Evolutionary conservation across 495 filamentous ascomycete species (phyloP), one percentile per base, ranked within the genome.

Genomic region (Sabuloglossum arenarium): DNA sequence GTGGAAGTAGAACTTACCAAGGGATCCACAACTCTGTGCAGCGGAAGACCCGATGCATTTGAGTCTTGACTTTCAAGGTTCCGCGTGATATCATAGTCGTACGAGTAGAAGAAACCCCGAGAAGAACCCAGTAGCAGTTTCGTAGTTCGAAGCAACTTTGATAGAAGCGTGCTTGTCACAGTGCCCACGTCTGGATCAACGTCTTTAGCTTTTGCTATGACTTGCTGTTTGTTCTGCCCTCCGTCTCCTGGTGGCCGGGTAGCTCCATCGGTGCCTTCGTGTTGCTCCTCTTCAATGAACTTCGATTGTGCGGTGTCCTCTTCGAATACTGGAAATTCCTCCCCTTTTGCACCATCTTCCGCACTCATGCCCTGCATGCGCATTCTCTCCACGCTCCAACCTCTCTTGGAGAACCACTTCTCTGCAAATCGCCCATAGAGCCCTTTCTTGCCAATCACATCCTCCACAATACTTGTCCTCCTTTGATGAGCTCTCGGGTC

Each of bases 51-150:
- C 3, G 66, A 67, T 27, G 59, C 67, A 53, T 60, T 39, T 19
- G 64, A 58, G 6, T 71, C 64, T 54, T 76, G 73, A 29, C 66
- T 68, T 34, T 72, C 70, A 61, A 84, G 63, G 59, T 75, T 78
- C 45, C 81, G 74, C 11, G 90, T 94, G 31, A 96, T 74, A 63
- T 96, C 89, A 66, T 85, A 76, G 59, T 98, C 91, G 66, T 98
- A 94, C 12, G 86, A 81, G 62, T 85, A 98, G 69, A 81, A 96
- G 69, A 95, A 95, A 65, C 85, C 95, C 55, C 73, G 74, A 19
- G 83, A 87, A 3, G 81, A 75, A 3, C 77, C 76, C 61, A 95
- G 85, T 51, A 93, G 70, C 49, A 95, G 71, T 64, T 82, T 84
- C 12, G 86, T 82, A 51, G 85, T 91, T 16, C 84, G 77, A 28